Base-by-base conservation (phyloP, 176 grass and related monocot species). In the Juncus inflexus region DNA sequence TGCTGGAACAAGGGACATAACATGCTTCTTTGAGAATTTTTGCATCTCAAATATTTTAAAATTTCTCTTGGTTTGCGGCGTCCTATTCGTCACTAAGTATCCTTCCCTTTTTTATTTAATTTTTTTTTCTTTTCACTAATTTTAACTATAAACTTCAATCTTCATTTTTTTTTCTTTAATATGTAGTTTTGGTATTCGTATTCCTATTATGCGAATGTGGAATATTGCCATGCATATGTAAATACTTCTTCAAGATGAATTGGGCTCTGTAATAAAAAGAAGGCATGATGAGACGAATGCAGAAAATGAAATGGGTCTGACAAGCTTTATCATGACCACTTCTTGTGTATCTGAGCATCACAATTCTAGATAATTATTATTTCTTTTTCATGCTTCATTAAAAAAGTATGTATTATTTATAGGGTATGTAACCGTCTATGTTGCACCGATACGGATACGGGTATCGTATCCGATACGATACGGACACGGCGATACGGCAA, bases 21-120 rank as follows among this genome's bases (percentile, higher is more conserved):
- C 3, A 12, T 89, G 85, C 90, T 89, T 86, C 69, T 28, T 95
- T 15, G 76, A 89, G 69, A 63, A 95, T 73, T 2, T 83, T 7
- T 89, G 85, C 58, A 2, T 78, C 49, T 72, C 66, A 4, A 95
- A 70, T 53, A 3, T 95, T 0, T 19, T 51, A 51, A 89, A 55
- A 68, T 58, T 95, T 11, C 47, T 86, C 55, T 64, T 76, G 45
- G 77, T 76, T 5, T 15, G 42, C 6, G 6, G 83, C 10, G 56
- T 95, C 47, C 36, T 58, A 41, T 75, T 65, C 65, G 35, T 74
- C 47, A 60, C 83, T 86, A 63, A 78, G 76, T 58, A 35, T 13
- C 40, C 39, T 2, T 72, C 4, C 52, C 42, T 15, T 58, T 58
- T 58, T 58, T 57, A 9, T n/a, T 42, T 58, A 10, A 0, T 3